phyloP scores from a whole-genome alignment of 2,329 filamentous ascomycete species.

The Cladosporium sp. region DNA sequence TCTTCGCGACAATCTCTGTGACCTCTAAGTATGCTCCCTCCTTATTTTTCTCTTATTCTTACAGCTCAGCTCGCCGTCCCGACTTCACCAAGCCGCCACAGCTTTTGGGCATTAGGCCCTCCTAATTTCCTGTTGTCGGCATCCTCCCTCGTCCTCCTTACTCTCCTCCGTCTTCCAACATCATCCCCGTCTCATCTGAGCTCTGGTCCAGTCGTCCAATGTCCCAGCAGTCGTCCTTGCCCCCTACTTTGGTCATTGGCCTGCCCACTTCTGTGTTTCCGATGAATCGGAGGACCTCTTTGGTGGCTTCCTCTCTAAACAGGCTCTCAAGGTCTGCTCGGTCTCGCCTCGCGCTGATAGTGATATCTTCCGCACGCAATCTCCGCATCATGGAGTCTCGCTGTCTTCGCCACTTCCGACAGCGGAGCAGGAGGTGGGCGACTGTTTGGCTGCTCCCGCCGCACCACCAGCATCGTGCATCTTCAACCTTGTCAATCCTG shows the following conservation, averaged over 20 bases:
- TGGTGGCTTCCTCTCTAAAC: background rate
- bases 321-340: background rate
- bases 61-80: background rate
- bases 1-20: background rate
- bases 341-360: constrained; percentile 1
- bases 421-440: constrained; percentile 7
- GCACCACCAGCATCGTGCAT: background rate
- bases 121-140: background rate
- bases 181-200: background rate
- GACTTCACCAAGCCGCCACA: background rate
- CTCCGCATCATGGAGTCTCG: constrained; percentile 2
- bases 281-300: background rate
- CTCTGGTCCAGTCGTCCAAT: background rate
- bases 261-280: constrained; percentile 4
- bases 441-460: constrained; percentile 7
- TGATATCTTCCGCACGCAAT: background rate
- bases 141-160: background rate
- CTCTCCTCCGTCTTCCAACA: background rate
- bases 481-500: background rate
- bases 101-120: background rate
- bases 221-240: background rate
- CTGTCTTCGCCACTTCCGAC: constrained; percentile 9
- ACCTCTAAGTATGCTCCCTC: background rate
- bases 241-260: background rate
- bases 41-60: background rate